Percentiles rank a stretch among this genome's conserved stretches.
Evolutionary conservation across 352 stramenopile genomes (phyloP).

Genomic region (Peronosclerospora sorghi): DNA sequence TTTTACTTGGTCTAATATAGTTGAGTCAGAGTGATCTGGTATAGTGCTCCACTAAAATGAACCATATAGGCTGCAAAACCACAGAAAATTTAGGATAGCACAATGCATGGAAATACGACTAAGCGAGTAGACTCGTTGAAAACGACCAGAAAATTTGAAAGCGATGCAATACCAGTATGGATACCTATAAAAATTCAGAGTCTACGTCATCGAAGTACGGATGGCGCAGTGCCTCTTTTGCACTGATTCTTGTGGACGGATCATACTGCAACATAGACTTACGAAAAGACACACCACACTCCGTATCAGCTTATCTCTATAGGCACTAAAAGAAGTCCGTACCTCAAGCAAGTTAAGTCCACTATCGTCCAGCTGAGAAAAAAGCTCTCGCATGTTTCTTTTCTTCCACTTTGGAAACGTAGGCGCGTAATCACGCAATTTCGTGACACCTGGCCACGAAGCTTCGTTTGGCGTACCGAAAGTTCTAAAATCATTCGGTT

Average conservation of each 20-base stretch:
- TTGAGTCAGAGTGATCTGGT: too few species aligned
- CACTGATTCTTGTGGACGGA: constrained; percentile 54
- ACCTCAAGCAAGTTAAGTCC: constrained; percentile 62
- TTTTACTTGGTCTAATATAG: too few species aligned
- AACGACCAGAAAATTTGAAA: too few species aligned
- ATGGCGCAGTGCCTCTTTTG: constrained; percentile 73
- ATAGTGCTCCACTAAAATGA: too few species aligned
- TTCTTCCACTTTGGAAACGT: constrained; percentile 96
- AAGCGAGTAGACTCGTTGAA: too few species aligned
- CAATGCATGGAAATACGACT: too few species aligned
- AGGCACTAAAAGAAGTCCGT: not conserved
- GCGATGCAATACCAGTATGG: not conserved
- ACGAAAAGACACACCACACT: not conserved
- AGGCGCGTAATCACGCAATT: constrained; percentile 90
- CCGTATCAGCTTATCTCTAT: not conserved
- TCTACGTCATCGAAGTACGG: constrained; percentile 80
- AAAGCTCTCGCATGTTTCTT: constrained; percentile 54
- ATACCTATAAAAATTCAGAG: constrained; percentile 54
- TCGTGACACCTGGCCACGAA: constrained; percentile 93
- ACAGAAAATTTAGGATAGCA: too few species aligned
- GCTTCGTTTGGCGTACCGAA: constrained; percentile 94
- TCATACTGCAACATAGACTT: constrained; percentile 72
- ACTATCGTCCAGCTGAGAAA: constrained; percentile 45
- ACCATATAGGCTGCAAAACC: too few species aligned
- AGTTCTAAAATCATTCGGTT: constrained; percentile 23